Conservation (phyloP, 345 rosid genomes). For the Ceriops decandra region DNA sequence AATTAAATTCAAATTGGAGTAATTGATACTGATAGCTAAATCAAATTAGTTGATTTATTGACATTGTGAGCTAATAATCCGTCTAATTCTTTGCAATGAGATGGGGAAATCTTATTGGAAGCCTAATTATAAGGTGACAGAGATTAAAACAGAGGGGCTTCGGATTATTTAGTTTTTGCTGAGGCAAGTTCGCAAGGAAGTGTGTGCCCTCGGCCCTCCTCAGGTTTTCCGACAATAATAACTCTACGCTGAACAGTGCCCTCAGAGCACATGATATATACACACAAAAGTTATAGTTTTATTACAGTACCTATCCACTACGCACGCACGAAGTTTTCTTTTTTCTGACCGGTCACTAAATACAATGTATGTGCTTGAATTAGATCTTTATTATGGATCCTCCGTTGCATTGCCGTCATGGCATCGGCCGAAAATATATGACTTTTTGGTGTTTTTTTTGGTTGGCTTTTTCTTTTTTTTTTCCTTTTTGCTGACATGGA, state of each 20-base stretch:
- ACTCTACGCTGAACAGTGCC: not conserved
- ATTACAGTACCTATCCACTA: not conserved
- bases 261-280: not conserved
- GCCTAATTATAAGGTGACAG: conserved; percentile 7
- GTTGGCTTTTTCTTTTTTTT: conserved; percentile 8
- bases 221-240: conserved; percentile 9
- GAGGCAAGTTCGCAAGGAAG: not conserved
- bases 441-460: not conserved
- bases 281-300: not conserved
- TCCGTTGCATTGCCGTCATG: not conserved
- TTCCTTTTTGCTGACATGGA: not conserved
- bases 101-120: conserved; percentile 5
- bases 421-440: not conserved
- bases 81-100: not conserved
- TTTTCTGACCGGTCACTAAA: too few species aligned
- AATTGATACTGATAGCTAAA: not conserved
- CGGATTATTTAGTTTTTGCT: not conserved
- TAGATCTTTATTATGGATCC: not conserved
- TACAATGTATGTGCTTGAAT: not conserved
- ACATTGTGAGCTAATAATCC: not conserved
- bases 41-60: not conserved
- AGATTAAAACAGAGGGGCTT: not conserved
- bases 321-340: not conserved
- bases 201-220: conserved; percentile 10
- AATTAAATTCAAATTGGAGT: not conserved